Evolutionary conservation across 1,139 yeast species (phyloP).

Genomic region (Blastobotrys persicus): DNA sequence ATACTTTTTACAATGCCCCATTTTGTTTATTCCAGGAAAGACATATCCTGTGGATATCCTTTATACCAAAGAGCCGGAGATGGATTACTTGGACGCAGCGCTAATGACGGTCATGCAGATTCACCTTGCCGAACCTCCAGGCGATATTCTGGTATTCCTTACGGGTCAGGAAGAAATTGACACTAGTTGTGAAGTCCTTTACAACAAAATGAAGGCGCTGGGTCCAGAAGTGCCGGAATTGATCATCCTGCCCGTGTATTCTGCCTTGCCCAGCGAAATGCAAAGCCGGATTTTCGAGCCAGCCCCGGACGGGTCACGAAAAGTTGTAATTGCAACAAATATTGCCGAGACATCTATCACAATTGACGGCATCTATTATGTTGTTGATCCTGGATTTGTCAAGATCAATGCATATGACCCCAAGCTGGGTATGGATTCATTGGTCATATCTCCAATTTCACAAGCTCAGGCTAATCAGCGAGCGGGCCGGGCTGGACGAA

Average conservation of each 20-base stretch:
- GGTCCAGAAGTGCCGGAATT: slow-evolving; percentile 66
- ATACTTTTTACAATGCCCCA: slow-evolving; percentile 77
- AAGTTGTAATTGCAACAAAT: slow-evolving; percentile 74
- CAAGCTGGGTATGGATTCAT: slow-evolving; percentile 71
- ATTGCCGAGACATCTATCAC: slow-evolving; percentile 83
- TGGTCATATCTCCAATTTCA: slow-evolving; percentile 70
- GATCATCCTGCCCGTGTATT: slow-evolving; percentile 81
- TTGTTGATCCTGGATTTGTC: slow-evolving; percentile 78
- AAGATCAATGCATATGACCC: slow-evolving; percentile 76
- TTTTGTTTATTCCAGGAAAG: slow-evolving; percentile 80
- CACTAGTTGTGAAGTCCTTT: slow-evolving; percentile 74
- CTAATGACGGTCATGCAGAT: slow-evolving; percentile 80
- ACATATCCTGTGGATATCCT: slow-evolving; percentile 83
- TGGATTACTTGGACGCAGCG: slow-evolving; percentile 81
- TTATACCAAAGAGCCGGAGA: slow-evolving; percentile 76
- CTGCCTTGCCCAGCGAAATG: slow-evolving; percentile 72
- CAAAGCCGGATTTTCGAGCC: slow-evolving; percentile 73
- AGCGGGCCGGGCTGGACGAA: slow-evolving; percentile 83
- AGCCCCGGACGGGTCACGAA: slow-evolving; percentile 66
- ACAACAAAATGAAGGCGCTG: slow-evolving; percentile 62
- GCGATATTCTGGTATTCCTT: slow-evolving; percentile 80
- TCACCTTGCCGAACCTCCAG: slow-evolving; percentile 71
- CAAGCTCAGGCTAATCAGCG: slow-evolving; percentile 83
- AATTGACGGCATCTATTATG: slow-evolving; percentile 74
- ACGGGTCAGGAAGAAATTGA: slow-evolving; percentile 96